phyloP scores from a whole-genome alignment of 495 filamentous ascomycete genomes.

The Penicillium egyptiacum region DNA sequence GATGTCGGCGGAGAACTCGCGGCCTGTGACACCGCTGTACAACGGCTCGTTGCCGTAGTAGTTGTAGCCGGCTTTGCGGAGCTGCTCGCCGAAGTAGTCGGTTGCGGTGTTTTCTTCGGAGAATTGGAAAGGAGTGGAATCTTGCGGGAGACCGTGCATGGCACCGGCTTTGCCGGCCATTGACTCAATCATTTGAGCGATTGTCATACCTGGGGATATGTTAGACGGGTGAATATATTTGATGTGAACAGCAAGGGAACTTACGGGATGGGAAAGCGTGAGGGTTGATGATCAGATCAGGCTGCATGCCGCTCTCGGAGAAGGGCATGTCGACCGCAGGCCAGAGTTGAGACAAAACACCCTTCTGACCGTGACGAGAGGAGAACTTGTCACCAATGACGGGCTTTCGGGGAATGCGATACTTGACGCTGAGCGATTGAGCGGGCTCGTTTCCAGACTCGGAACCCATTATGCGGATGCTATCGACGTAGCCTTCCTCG shows the following conservation, averaged over 20 bases:
- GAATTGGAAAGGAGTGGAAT: conserved; percentile 92
- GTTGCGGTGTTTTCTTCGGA: conserved; percentile 87
- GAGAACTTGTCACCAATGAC: conserved; percentile 78
- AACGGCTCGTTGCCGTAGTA: conserved; percentile 98
- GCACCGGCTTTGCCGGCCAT: conserved; percentile 93
- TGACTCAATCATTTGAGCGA: conserved; percentile 98
- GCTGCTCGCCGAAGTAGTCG: conserved; percentile 94
- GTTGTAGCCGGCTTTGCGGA: conserved; percentile 92
- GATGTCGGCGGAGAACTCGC: conserved; percentile 92
- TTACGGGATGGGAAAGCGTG: conserved; percentile 97
- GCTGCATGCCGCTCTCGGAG: conserved; percentile 93
- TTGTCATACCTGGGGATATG: conserved; percentile 70
- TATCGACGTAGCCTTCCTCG: conserved; percentile 85
- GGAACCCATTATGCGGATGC: conserved; percentile 83
- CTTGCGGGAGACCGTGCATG: conserved; percentile 90
- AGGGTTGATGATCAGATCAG: conserved; percentile 97
- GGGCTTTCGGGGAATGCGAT: conserved; percentile 84
- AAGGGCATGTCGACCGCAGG: conserved; percentile 94
- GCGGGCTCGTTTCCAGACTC: conserved; percentile 78
- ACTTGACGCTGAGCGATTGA: conserved; percentile 85
- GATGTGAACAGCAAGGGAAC: conserved; percentile 14
- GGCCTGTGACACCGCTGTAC: conserved; percentile 93
- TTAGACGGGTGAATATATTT: conserved; percentile 11
- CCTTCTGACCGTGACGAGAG: conserved; percentile 59
- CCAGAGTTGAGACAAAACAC: conserved; percentile 94